Percentiles rank a stretch among this genome's conserved stretches.
Evolutionary conservation across 805 yeast species (phyloP).

Genomic region (Ogataea corticis): DNA sequence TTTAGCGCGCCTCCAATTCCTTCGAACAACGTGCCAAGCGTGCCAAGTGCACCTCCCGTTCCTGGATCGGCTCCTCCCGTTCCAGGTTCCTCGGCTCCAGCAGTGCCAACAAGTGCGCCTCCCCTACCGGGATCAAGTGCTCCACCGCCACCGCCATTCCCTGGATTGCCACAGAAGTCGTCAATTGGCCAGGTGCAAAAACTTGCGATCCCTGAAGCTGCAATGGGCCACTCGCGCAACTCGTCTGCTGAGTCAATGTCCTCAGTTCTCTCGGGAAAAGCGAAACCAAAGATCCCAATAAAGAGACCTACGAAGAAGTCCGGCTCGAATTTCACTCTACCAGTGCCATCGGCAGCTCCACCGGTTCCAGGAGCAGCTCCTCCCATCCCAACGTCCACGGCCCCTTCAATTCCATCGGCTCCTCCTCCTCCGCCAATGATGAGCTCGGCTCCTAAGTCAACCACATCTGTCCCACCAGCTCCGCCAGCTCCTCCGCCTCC

Average conservation of each 20-base stretch:
- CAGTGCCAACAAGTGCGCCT: constrained; percentile 22
- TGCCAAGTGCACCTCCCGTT: constrained; percentile 11
- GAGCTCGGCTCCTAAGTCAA: constrained; percentile 9
- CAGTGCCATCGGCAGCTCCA: constrained; percentile 16
- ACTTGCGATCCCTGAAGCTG: constrained; percentile 5
- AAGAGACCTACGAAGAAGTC: constrained; percentile 19
- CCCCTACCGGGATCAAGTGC: constrained; percentile 19
- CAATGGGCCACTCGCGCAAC: constrained; percentile 12
- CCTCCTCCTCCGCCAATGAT: constrained; percentile 15
- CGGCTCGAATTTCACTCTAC: background rate
- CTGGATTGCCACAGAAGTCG: background rate
- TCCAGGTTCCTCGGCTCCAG: constrained; percentile 3
- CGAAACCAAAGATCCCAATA: constrained; percentile 21
- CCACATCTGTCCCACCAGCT: constrained; percentile 21
- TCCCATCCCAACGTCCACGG: constrained; percentile 22
- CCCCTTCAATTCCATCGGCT: constrained; percentile 15
- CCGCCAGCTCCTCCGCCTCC: constrained; percentile 21
- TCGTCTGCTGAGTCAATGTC: constrained; percentile 13
- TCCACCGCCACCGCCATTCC: constrained; percentile 20
- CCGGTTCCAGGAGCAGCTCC: constrained; percentile 19
- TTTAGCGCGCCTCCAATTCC: constrained; percentile 4
- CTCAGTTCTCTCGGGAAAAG: constrained; percentile 15
- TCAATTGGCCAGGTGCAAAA: constrained; percentile 1
- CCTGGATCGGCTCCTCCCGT: constrained; percentile 28
- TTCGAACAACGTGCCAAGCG: background rate